phyloP scores from a whole-genome alignment of 805 yeast genomes.

The Starmerella floricola region DNA sequence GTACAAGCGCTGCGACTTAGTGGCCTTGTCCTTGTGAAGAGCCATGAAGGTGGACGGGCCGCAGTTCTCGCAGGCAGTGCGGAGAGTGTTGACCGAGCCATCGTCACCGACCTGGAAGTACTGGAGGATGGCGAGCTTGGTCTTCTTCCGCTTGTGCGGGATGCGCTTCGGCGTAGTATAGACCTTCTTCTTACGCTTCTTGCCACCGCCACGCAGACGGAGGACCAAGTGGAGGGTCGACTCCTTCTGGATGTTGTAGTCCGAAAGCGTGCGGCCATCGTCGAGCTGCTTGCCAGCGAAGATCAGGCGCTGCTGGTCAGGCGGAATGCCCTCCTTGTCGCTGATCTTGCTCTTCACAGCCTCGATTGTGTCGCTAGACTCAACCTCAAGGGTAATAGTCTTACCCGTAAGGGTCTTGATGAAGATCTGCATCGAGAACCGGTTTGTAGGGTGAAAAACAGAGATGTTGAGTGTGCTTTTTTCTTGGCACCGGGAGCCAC shows the following conservation, averaged over 20 bases:
- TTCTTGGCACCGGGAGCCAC: slow-evolving; percentile 4
- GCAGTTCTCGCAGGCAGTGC: slow-evolving; percentile 96
- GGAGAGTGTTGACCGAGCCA: slow-evolving; percentile 96
- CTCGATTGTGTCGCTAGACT: slow-evolving; percentile 95
- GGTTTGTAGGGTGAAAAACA: slow-evolving; percentile 11
- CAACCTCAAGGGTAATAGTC: slow-evolving; percentile 95
- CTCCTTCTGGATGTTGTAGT: slow-evolving; percentile 97
- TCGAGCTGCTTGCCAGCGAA: slow-evolving; percentile 97
- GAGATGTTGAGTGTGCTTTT: slow-evolving; percentile 3
- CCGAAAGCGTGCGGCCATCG: slow-evolving; percentile 85
- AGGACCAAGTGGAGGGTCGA: slow-evolving; percentile 91
- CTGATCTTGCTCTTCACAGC: slow-evolving; percentile 93
- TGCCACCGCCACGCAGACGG: slow-evolving; percentile 99
- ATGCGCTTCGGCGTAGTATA: slow-evolving; percentile 99
- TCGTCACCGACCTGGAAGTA: slow-evolving; percentile 99
- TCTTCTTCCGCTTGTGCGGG: slow-evolving; percentile 98
- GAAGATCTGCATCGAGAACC: slow-evolving; percentile 51
- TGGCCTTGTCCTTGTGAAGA: slow-evolving; percentile 73
- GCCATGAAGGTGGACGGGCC: slow-evolving; percentile 99
- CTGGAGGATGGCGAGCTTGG: slow-evolving; percentile 97
- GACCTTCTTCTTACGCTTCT: slow-evolving; percentile 99
- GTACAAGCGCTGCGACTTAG: slow-evolving; percentile 97
- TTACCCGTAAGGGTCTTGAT: slow-evolving; percentile 99
- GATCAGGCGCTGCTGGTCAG: slow-evolving; percentile 93
- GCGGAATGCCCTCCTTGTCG: slow-evolving; percentile 96